Evolutionary conservation across 306 rosid genomes (phyloP), one percentile per base, ranked within the genome.

Genomic region (Corylus heterophylla): DNA sequence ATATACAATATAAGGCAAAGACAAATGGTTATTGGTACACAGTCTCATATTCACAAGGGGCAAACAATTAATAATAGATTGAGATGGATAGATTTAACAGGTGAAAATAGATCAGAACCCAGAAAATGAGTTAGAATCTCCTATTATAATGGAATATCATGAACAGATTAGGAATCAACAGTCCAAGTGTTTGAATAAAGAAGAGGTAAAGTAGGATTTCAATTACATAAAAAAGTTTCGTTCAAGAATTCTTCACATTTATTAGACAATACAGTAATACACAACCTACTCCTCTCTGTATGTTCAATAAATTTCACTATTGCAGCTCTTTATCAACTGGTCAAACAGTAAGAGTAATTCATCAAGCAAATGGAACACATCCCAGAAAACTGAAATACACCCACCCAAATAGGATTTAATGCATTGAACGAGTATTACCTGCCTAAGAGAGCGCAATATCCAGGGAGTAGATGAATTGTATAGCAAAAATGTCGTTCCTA

Each of bases 401-500:
- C n/a, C 48, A 52, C 45, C 78, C 59, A n/a, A 25, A 49, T 49
- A 85, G 50, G 11, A 44, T 69, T 55, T 17, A 71, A 52, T 54
- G 27, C 50, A 58, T 63, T 59, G 68, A 62, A 63, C 7, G 31
- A 54, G 14, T 76, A 29, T 77, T 88, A 92, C 98, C 96, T 85
- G 85, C 82, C 91, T 86, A 18, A 87, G 59, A 79, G 81, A 79
- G 76, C 90, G 87, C 45, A 85, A 0, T 74, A 89, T 42, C 91
- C 78, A 64, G 49, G 94, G 93, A 74, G 90, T 90, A 69, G 91
- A 90, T 17, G 93, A 76, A 82, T 84, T 86, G 76, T 90, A 87
- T 44, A 91, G 92, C 86, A 92, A 86, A 82, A 94, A 94, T 50
- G 98, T 90, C 80, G 94, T 90, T 81, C 98, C 98, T 6, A 90